phyloP scores from a whole-genome alignment of 2,329 filamentous ascomycete genomes.

The Arthroderma uncinatum region DNA sequence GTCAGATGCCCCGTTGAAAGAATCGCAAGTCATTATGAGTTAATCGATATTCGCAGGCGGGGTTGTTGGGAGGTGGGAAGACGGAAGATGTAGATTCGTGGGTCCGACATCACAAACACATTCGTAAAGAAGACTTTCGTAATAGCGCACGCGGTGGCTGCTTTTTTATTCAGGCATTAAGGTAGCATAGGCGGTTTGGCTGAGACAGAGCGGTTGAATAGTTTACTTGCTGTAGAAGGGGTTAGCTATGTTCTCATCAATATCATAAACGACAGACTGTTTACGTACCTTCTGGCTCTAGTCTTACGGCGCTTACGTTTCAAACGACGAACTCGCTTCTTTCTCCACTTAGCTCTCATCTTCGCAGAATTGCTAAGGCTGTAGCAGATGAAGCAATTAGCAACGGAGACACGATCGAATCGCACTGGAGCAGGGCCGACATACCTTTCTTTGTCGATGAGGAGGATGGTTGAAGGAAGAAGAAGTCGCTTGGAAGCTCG shows the following conservation, averaged over 20 bases:
- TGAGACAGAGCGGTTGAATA: conserved; percentile 48
- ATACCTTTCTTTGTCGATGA: conserved; percentile 38
- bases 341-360: conserved; percentile 99
- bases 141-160: background rate
- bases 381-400: conserved; percentile 11
- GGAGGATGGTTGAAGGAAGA: conserved; percentile 32
- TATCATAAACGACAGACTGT: background rate
- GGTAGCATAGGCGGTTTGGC: conserved; percentile 17
- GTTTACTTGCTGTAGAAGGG: conserved; percentile 50
- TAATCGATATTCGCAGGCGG: background rate
- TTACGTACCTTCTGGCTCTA: conserved; percentile 70
- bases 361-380: conserved; percentile 33
- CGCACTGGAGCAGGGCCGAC: conserved; percentile 11
- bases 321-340: conserved; percentile 98
- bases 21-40: background rate
- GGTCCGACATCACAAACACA: background rate
- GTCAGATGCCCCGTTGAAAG: background rate
- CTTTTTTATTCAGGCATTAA: background rate
- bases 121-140: background rate
- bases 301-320: conserved; percentile 99
- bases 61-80: background rate
- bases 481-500: conserved; percentile 20
- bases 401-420: background rate
- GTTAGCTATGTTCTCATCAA: conserved; percentile 24
- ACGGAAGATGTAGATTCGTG: background rate